These are phyloP conservation scores for Platanus orientalis DNA, from an alignment of 164 flowering plant species.

Conservation along the genomic window DNA sequence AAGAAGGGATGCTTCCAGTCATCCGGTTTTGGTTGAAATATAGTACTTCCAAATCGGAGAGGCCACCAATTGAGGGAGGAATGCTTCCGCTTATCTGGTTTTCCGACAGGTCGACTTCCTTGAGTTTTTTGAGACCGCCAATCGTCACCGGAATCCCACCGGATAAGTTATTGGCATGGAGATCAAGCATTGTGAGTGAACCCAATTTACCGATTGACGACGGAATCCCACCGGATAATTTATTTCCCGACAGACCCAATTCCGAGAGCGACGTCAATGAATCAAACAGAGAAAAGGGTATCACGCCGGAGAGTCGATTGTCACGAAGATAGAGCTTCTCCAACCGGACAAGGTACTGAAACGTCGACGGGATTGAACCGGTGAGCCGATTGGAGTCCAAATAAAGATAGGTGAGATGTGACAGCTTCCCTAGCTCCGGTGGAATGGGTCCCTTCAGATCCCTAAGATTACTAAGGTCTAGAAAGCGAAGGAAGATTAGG, in stretches of 20 bases:
- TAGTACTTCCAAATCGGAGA: conserved; percentile 23
- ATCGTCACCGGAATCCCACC: conserved; percentile 44
- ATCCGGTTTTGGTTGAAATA: conserved; percentile 49
- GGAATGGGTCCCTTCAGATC: conserved; percentile 52
- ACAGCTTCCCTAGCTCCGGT: conserved; percentile 41
- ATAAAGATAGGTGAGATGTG: conserved; percentile 33
- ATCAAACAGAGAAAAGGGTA: conserved; percentile 27
- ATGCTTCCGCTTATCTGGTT: conserved; percentile 48
- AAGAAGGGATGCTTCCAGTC: conserved; percentile 46
- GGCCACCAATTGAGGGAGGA: conserved; percentile 43
- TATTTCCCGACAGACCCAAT: conserved; percentile 48
- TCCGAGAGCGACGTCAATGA: conserved; percentile 27
- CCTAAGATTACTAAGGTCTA: conserved; percentile 59
- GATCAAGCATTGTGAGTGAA: conserved; percentile 29
- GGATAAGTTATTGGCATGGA: conserved; percentile 37
- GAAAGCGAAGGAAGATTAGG: conserved; percentile 36
- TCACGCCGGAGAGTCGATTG: conserved; percentile 39
- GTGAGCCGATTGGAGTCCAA: conserved; percentile 45
- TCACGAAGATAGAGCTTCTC: conserved; percentile 37
- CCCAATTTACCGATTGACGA: conserved; percentile 32
- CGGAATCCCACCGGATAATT: conserved; percentile 45
- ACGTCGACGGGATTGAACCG: conserved; percentile 45
- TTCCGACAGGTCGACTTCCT: conserved; percentile 40
- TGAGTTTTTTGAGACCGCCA: conserved; percentile 41
- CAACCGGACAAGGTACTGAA: conserved; percentile 31